Evolutionary conservation across 2,329 filamentous ascomycete genomes (phyloP), one percentile per base, ranked within the genome.

Genomic region (Colletotrichum sp.): DNA sequence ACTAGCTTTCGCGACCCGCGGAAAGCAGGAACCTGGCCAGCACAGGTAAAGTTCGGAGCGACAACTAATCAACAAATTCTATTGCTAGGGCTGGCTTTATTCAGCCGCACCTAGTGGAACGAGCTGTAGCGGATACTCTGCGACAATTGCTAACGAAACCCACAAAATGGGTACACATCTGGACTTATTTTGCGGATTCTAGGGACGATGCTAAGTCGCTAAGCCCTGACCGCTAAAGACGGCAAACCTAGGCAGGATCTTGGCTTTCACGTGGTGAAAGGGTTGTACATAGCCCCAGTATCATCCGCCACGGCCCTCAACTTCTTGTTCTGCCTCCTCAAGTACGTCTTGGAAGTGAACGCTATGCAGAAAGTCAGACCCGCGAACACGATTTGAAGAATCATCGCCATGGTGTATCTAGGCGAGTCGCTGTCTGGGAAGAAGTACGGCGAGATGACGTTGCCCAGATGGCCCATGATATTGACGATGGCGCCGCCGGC

Each of bases 371-470:
- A 60, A 4, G 72, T 71, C 57, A 75, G 7, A 3, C 67, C 74
- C 8, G 77, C 77, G 13, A 78, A 78, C 18, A 65, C 67, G 18
- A 78, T 77, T 65, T 77, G 75, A 13, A 78, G 52, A 30, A 77
- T 75, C 83, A 87, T 86, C 6, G 85, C 86, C 34, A 84, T 86
- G 2, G 84, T 75, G 67, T 87, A 88, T 10, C 84, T 80, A 0
- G 87, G 87, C 6, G 82, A 83, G 34, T 87, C 82, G 21, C 78
- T 82, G 57, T 82, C 79, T 0, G 85, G 85, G 79, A 85, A 88
- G 13, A 88, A 79, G 70, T 88, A 88, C 0, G 86, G 84, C 1
- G 86, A 87, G 81, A 86, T 88, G 55, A 88, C 84, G 77, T 87
- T 87, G 2, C 83, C 85, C 0, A 83, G 84, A 34, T 87, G 87